Base-by-base conservation (phyloP, 2,329 filamentous ascomycete species). In the Ascocoryne sarcoides region DNA sequence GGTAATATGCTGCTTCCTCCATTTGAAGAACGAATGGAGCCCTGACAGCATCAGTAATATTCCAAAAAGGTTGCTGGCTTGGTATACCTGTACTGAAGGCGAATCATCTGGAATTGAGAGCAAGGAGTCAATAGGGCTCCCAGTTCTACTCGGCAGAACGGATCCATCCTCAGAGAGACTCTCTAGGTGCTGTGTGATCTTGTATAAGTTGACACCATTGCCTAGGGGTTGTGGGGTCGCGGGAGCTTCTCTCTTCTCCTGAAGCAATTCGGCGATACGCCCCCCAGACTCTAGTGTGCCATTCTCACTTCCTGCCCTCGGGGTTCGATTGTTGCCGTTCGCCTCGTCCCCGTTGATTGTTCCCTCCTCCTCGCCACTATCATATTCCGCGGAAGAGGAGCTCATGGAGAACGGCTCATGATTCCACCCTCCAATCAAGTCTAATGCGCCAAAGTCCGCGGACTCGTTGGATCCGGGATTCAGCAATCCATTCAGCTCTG, bases 71-170 rank as follows among this genome's bases (percentile, higher is more conserved):
- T 32, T 15, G 16, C 12, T 10, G 12, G 7, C 14, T 5, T 37
- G 36, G 33, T 70, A 51, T 67, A 88, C 85, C 67, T 86, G 84
- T 39, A 90, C 61, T 14, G 90, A 95, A 17, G 85, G 85, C 7
- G 85, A 82, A 60, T 94, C 84, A 56, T 93, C 88, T 15, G 85
- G 84, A 18, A 78, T 80, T 4, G 87, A 94, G 42, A 76, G 61
- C 19, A 79, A 61, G 10, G 83, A 88, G 49, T 74, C 78, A 37
- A 75, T 70, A 5, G 82, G 82, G 55, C 85, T 93, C 32, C 73
- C 76, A 29, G 70, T 67, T 52, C 75, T 70, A 45, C 65, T 64
- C 28, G 73, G 71, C 18, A 71, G 52, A 35, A 66, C 69, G n/a
- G 70, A 74, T 40, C 68, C 70, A 46, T 70, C 65, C 40, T 75